Evolutionary conservation across 352 stramenopile species (phyloP), one percentile per base, ranked within the genome.

Genomic region (Globisporangium solare): DNA sequence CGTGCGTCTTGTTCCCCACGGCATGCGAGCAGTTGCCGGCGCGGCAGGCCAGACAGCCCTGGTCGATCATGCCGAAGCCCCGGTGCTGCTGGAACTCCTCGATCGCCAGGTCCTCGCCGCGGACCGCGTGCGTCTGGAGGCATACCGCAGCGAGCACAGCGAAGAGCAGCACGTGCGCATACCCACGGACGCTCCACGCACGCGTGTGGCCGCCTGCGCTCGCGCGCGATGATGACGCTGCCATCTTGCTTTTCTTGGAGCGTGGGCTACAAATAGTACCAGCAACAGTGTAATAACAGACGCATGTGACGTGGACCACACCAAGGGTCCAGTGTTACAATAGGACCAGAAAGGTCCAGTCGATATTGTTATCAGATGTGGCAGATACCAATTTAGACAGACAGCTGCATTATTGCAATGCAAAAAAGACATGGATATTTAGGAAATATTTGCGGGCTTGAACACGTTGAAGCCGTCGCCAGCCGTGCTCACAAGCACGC

Each of bases 391-490:
- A 35, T 3, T 35, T 35, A 43, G 39, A 43, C 6, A n/a, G 37
- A 43, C 18, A 7, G 39, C 12, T n/a, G 39, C 39, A 43, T 15
- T 2, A 0, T 43, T 6, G 10, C n/a, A 15, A 43, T 43, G 39
- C 39, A 43, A 43, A 43, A 18, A n/a, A 18, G 27, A 35, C 17
- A 43, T 43, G 12, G 39, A 43, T 43, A 35, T 43, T 88, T 93
- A 95, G 48, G 85, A 95, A 80, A 95, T 95, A 79, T 95, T 95
- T 71, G 78, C 88, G 49, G 96, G 96, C 78, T 99, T 99, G 70
- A 99, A 99, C 12, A 98, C 83, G 72, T 98, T 98, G 71, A 99
- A 99, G 42, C 95, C 96, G 68, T 98, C 95, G 60, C 90, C 85
- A 41, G 97, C 96, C 21, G 96, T 99, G 54, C 92, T 98, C 54